These are phyloP conservation scores for Mycena floridula DNA, from an alignment of 768 basidiomycete genomes.

Conservation along the genomic window DNA sequence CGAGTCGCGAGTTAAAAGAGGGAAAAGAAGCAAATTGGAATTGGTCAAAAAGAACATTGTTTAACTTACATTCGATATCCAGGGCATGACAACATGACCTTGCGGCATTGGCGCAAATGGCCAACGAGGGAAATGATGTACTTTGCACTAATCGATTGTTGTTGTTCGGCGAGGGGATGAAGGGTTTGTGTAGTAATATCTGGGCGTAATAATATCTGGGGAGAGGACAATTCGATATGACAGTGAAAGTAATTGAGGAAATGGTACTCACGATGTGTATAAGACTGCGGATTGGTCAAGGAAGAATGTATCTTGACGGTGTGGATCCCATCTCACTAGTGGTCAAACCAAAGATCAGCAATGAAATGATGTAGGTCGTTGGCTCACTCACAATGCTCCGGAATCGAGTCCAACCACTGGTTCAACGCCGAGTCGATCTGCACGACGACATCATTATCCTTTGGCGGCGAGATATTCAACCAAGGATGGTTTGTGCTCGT, in stretches of 20 bases:
- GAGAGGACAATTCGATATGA: too few relatives aligned
- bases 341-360: conserved; percentile 42
- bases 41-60: too few relatives aligned
- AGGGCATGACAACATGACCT: conserved; percentile 50
- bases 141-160: conserved; percentile 28
- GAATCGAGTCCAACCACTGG: conserved; percentile 36
- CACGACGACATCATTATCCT: conserved; percentile 38
- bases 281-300: conserved; percentile 31
- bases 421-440: conserved; percentile 34
- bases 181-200: conserved; percentile 55
- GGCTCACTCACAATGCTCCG: conserved; percentile 45
- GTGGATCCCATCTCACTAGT: conserved; percentile 16
- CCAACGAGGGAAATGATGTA: conserved; percentile 39
- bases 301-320: conserved; percentile 10
- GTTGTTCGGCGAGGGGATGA: too few relatives aligned
- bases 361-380: conserved; percentile 51
- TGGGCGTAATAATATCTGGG: conserved; percentile 17
- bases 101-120: conserved; percentile 61
- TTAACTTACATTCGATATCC: conserved; percentile 24
- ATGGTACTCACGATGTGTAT: not conserved
- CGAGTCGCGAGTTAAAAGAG: too few relatives aligned
- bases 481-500: conserved; percentile 1
- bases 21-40: too few relatives aligned
- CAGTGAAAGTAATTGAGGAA: conserved; percentile 16
- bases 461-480: not conserved